Base-by-base conservation (phyloP, 768 basidiomycete species). In the Boletus bicolor region DNA sequence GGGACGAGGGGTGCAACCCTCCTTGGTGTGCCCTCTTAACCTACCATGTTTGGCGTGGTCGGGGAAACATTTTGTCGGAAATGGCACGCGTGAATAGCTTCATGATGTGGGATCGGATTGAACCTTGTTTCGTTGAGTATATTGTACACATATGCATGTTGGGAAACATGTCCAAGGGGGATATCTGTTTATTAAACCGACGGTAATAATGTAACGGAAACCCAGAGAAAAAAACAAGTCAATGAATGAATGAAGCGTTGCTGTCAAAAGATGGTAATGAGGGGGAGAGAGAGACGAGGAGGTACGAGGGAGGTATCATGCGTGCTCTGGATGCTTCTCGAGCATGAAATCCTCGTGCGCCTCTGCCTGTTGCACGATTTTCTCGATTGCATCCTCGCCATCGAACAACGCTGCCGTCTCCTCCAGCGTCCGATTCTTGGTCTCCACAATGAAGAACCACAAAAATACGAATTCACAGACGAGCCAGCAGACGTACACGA, bases 341-440 rank as follows among this genome's bases (percentile, higher is more conserved):
- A 45, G 37, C 4, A 32, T 5, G 19, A 28, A n/a, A 17, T 64
- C 64, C 19, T 64, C 60, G 10, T 47, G 59, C 26, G 43, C 47
- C 48, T 60, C 69, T 34, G 64, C 70, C 26, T 57, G 63, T 37
- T 60, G 68, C 5, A 68, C 38, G n/a, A 80, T 73, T 49, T 58
- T 62, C 11, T 71, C 62, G 26, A 79, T 66, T 24, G 76, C 81
- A 1, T 82, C 80, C 11, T 84, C 81, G 38, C 87, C 88, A 61
- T 91, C 89, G 76, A 91, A 91, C 50, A 91, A 68, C 36, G 79
- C 85, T 9, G 88, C 85, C n/a, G 89, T 90, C 75, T 91, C 89
- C 69, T 91, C 89, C 60, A 91, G 79, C 17, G 87, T 82, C 57
- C 80, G 82, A 69, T 80, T 79, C 76, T 82, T 86, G 55, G 87